Percentiles rank a stretch among this genome's conserved stretches.
phyloP scores from a whole-genome alignment of 73 alveolate genomes.

The Diophrys sp. region DNA sequence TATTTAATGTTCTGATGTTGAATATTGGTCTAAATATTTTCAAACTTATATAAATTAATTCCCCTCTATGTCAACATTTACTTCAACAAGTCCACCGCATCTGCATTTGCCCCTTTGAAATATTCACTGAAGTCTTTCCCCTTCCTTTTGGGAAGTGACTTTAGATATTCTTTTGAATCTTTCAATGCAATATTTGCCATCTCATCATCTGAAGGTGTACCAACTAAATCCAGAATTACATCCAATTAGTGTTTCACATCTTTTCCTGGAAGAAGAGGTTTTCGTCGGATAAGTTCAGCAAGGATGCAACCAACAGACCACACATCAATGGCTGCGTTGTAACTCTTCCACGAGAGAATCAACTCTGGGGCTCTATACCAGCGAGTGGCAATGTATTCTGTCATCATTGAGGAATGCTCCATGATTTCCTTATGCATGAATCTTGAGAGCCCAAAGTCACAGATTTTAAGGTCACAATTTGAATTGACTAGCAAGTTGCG shows the following conservation, averaged over 20 bases:
- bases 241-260: conserved; percentile 77
- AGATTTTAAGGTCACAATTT: conserved; percentile 86
- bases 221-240: conserved; percentile 78
- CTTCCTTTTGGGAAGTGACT: conserved; percentile 49
- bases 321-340: conserved; percentile 66
- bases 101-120: conserved; percentile 58
- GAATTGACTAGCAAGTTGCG: conserved; percentile 77
- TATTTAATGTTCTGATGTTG: too few relatives aligned
- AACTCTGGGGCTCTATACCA: conserved; percentile 78
- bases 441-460: conserved; percentile 92
- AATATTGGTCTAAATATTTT: too few relatives aligned
- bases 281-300: conserved; percentile 86
- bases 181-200: conserved; percentile 6
- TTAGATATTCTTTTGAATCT: conserved; percentile 34
- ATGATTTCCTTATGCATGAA: conserved; percentile 30
- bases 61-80: too few relatives aligned
- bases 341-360: conserved; percentile 31
- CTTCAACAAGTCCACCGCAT: conserved; percentile 71
- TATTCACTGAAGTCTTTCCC: conserved; percentile 56
- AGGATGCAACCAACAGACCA: conserved; percentile 96
- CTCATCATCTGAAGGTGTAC: conserved; percentile 78
- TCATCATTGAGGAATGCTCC: conserved; percentile 51
- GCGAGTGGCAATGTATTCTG: conserved; percentile 70
- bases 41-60: too few relatives aligned
- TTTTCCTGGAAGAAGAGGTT: conserved; percentile 85